Base-by-base conservation (phyloP, 805 yeast genomes). In the Candida multigemmis region DNA sequence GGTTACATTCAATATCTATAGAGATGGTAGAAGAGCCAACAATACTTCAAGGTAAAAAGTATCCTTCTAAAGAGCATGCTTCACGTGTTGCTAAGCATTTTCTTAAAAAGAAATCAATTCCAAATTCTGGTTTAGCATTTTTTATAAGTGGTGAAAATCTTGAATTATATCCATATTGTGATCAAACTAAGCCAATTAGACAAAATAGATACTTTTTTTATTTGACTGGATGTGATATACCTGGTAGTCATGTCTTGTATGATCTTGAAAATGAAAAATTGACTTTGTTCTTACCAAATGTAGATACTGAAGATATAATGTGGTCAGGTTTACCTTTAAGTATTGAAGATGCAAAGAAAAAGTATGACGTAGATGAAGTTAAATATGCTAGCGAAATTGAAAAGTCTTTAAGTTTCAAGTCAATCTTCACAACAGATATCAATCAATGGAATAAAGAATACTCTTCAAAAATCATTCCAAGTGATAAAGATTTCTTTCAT, bases 121-220 rank as follows among this genome's bases (percentile, higher is more conserved):
- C 32, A 16, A 46, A 26, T 10, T 40, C 25, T 25, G 40, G 13
- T 28, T 27, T 29, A 16, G 45, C 68, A 5, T 57, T 77, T 36
- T 76, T 75, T 38, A 52, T 79, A 24, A 73, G 76, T 23, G 87
- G 86, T 9, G 77, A 73, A 36, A 53, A 59, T 34, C 46, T 66
- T 16, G 75, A 71, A 41, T 55, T 68, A 24, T 73, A 75, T 44
- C 77, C 81, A 21, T 82, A 84, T 53, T 73, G 85, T 44, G 98
- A 89, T 53, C 85, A 77, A 40, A 61, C 74, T 3, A 74, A 73
- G 33, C 80, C 81, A 5, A 68, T 87, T 39, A 74, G 95, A 58
- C 98, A 91, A 53, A 81, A 84, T 53, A 67, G 97, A 30, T 87
- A 89, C 56, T 91, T 91, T 53, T 85, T 68, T 51, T 91, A 89